Evolutionary conservation across 257 asterid genomes (phyloP).

Genomic region (Solanum chaucha): DNA sequence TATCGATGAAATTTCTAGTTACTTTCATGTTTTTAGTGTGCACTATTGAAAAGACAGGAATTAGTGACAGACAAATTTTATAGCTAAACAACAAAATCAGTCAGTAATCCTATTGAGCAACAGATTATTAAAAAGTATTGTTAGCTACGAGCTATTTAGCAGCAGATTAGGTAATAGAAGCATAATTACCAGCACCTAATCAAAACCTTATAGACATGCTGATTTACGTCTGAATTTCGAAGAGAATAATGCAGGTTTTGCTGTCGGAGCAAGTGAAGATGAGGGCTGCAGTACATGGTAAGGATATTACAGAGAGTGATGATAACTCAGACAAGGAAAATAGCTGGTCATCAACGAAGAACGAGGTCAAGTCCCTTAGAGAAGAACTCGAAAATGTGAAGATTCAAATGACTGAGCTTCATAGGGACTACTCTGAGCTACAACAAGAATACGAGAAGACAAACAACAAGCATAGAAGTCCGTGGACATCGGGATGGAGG

Average conservation of each 20-base stretch:
- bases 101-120: not conserved
- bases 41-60: not conserved
- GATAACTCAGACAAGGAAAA: conserved; percentile 41
- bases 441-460: conserved; percentile 44
- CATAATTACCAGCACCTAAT: not conserved
- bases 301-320: conserved; percentile 21
- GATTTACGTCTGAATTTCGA: not conserved
- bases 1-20: too few species aligned
- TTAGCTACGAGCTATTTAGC: not conserved
- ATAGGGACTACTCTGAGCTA: conserved; percentile 46
- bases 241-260: conserved; percentile 43
- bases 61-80: not conserved
- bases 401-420: conserved; percentile 45
- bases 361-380: conserved; percentile 53
- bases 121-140: not conserved
- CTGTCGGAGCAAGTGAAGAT: conserved; percentile 69
- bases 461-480: conserved; percentile 19
- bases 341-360: conserved; percentile 35
- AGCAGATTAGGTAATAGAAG: not conserved
- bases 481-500: conserved; percentile 59
- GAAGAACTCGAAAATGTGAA: conserved; percentile 53
- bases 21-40: not conserved
- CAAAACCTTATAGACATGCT: not conserved
- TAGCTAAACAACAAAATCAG: not conserved
- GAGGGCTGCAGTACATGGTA: conserved; percentile 47